These are phyloP conservation scores for Puccinia horiana DNA, from an alignment of 1,284 basidiomycete species.

Conservation along the genomic window DNA sequence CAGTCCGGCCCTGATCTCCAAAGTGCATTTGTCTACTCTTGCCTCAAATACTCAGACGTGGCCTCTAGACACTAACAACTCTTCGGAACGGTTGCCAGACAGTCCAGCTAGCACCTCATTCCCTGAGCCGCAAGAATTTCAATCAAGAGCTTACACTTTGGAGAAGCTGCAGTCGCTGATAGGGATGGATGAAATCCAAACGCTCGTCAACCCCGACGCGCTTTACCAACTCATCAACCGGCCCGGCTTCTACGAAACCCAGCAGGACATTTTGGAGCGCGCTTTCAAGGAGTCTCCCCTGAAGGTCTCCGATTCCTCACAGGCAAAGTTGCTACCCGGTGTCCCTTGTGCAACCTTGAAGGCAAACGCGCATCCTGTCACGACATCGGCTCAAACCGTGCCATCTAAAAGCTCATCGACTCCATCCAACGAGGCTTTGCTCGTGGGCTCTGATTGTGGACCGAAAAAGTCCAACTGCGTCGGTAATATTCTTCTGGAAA, in stretches of 20 bases:
- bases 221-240: conserved; percentile 8
- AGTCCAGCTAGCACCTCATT: neutral
- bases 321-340: neutral
- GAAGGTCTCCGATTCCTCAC: neutral
- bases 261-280: conserved; percentile 23
- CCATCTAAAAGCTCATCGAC: neutral
- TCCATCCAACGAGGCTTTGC: neutral
- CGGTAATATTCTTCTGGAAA: conserved; percentile 19
- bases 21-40: neutral
- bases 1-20: neutral
- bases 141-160: neutral
- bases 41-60: neutral
- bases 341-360: conserved; percentile 14
- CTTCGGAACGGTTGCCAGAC: neutral
- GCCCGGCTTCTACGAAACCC: conserved; percentile 9
- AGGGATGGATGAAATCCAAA: conserved; percentile 11
- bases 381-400: neutral
- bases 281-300: neutral
- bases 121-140: conserved; percentile 5
- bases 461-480: neutral
- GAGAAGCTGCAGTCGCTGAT: conserved; percentile 6
- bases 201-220: conserved; percentile 4
- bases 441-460: neutral
- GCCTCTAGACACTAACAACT: neutral
- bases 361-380: neutral